Conservation (phyloP, 805 yeast genomes). For the Cyberlindnera japonica region DNA sequence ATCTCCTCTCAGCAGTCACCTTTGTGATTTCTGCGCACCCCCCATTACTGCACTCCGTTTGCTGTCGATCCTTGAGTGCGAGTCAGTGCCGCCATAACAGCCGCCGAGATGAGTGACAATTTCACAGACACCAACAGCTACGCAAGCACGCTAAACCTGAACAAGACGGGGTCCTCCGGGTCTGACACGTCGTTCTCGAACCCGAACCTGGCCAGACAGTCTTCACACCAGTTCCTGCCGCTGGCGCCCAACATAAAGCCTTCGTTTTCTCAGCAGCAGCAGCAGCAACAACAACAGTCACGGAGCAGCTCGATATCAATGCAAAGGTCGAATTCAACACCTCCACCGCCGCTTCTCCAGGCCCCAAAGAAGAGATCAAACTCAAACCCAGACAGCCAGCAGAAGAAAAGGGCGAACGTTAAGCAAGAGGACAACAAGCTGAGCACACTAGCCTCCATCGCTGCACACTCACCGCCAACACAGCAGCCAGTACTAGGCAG, state of each 20-base stretch:
- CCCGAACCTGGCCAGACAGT: background rate
- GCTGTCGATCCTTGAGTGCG: too few species aligned
- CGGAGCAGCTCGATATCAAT: too few species aligned
- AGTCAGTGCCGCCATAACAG: too few species aligned
- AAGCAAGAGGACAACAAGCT: constrained; percentile 16
- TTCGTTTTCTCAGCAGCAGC: constrained; percentile 10
- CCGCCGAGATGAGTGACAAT: constrained; percentile 28
- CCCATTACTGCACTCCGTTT: too few species aligned
- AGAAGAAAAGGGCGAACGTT: constrained; percentile 7
- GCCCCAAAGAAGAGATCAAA: constrained; percentile 17
- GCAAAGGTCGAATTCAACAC: constrained; percentile 13
- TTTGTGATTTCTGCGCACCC: too few species aligned
- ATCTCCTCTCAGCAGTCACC: too few species aligned
- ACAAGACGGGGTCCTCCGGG: background rate
- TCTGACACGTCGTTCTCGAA: background rate
- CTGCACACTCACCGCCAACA: constrained; percentile 12
- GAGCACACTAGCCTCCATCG: constrained; percentile 15
- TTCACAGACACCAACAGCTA: constrained; percentile 29
- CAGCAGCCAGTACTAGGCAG: constrained; percentile 7
- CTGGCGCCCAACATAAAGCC: constrained; percentile 8
- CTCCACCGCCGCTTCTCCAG: constrained; percentile 13
- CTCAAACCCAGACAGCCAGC: background rate
- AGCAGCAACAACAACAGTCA: too few species aligned
- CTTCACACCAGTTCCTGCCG: constrained; percentile 3
- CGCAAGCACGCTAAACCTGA: constrained; percentile 21